A percentile compares a stretch with the other conserved stretches of the same genome.
Conservation (phyloP, 2,329 filamentous ascomycete genomes). For the Microascus cirrosus region DNA sequence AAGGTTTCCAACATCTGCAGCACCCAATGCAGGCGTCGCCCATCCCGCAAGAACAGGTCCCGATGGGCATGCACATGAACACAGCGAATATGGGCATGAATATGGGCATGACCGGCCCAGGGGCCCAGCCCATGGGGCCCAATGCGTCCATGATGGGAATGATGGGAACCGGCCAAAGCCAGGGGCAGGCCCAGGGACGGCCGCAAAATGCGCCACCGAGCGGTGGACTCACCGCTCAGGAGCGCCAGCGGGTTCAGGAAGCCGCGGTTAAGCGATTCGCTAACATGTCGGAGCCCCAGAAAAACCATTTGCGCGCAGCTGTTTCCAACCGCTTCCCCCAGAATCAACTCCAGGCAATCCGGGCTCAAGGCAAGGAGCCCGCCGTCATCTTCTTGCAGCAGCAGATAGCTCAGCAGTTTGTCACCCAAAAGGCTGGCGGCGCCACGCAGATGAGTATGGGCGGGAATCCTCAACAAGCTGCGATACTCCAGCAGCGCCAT, state of each 20-base stretch:
- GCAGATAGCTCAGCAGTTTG: slow-evolving; percentile 21
- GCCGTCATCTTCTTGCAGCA: slow-evolving; percentile 36
- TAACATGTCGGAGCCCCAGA: slow-evolving; percentile 30
- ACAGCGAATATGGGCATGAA: slow-evolving; percentile 1
- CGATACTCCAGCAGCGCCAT: slow-evolving; percentile 16
- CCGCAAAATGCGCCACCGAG: slow-evolving; percentile 12
- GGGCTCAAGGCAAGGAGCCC: slow-evolving; percentile 35
- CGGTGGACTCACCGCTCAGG: slow-evolving; percentile 29
- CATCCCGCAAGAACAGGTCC: slow-evolving; percentile 32
- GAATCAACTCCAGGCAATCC: slow-evolving; percentile 31
- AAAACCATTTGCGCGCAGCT: slow-evolving; percentile 18
- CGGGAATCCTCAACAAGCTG: slow-evolving; percentile 11
- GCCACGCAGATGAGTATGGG: slow-evolving; percentile 17
- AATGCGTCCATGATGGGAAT: slow-evolving; percentile 23
- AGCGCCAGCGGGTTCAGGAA: slow-evolving; percentile 32
- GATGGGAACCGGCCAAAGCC: slow-evolving; percentile 22
- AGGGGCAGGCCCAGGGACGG: slow-evolving; percentile 3
- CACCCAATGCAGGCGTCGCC: slow-evolving; percentile 46
- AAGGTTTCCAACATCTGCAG: slow-evolving; percentile 45
- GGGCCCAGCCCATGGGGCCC: slow-evolving; percentile 19
- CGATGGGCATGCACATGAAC: slow-evolving; percentile 9
- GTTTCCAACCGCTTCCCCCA: slow-evolving; percentile 26
- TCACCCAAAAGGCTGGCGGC: slow-evolving; percentile 11
- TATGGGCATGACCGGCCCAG: slow-evolving; percentile 17
- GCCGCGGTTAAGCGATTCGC: slow-evolving; percentile 28